Base-by-base conservation (phyloP, 257 asterid species). In the Fraxinus anomala region DNA sequence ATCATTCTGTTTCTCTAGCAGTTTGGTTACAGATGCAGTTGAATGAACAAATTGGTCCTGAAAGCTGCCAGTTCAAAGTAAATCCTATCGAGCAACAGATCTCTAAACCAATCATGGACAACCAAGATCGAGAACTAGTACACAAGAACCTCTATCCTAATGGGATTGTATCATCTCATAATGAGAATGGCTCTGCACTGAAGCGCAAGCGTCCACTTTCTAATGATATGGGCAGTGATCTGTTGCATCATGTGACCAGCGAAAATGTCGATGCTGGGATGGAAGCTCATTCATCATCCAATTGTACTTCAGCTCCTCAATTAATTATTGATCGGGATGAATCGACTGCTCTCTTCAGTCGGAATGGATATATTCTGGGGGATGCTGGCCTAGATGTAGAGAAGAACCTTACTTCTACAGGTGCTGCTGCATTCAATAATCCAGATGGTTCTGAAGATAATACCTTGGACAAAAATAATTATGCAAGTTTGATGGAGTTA, bases 1-100 rank as follows among this genome's bases (percentile, higher is more conserved):
- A 95, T 84, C 94, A 90, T 84, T 97, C 96, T 80, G 87, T 88
- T 80, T 82, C 93, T 42, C 79, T 93, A 84, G 89, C 96, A 42
- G 86, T 90, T 34, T 89, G 91, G 94, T 87, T 89, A 65, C 91
- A 90, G 89, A 86, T 37, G 87, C 94, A 91, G 85, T 76, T 93
- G 85, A 86, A 87, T 76, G 70, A 70, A 28, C 96, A 83, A 80
- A 80, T 88, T 23, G 82, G 88, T 65, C 86, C 79, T 26, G 85
- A 82, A 36, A 80, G 82, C 77, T 40, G 70, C 36, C 76, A 33
- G 40, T 83, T 59, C 26, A 68, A 74, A 39, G 79, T 77, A 68
- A 33, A 75, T 75, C 12, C 78, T 40, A 51, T 61, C 26, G 86
- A 70, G 78, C 82, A 83, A 79, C 84, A 83, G 59, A 70, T 71